phyloP scores from a whole-genome alignment of 148 eudicot species.

The Amaranthus palmeri region DNA sequence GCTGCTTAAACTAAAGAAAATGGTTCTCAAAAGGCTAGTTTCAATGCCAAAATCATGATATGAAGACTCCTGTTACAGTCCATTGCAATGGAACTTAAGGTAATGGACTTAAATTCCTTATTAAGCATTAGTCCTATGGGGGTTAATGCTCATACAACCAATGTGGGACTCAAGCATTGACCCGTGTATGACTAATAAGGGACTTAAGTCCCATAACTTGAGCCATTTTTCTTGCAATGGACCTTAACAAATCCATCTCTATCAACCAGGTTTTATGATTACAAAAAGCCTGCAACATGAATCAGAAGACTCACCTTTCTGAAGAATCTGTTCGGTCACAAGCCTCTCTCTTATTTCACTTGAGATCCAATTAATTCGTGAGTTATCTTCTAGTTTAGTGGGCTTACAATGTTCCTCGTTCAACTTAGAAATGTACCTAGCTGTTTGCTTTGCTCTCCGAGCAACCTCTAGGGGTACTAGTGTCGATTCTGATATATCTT shows the following conservation, averaged over 20 bases:
- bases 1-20: neutral
- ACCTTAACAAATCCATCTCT: too few species aligned
- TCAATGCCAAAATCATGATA: neutral
- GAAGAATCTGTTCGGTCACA: slow-evolving; percentile 25
- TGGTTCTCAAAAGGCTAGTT: neutral
- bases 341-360: slow-evolving; percentile 13
- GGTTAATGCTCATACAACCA: too few species aligned
- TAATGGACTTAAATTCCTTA: too few species aligned
- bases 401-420: slow-evolving; percentile 27
- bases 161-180: too few species aligned
- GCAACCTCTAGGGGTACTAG: slow-evolving; percentile 29
- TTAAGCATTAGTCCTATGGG: too few species aligned
- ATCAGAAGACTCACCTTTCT: slow-evolving; percentile 36
- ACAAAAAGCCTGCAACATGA: neutral
- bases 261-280: neutral
- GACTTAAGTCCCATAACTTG: too few species aligned
- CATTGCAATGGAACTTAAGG: too few species aligned
- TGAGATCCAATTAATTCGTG: slow-evolving; percentile 19
- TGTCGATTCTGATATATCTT: slow-evolving; percentile 32
- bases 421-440: slow-evolving; percentile 25
- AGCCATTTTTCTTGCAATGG: too few species aligned
- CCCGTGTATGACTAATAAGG: too few species aligned
- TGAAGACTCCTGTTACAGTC: too few species aligned
- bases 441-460: slow-evolving; percentile 14
- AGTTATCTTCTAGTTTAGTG: slow-evolving; percentile 19